phyloP scores from a whole-genome alignment of 208 protist genomes.

The Leishmania gerbilli region DNA sequence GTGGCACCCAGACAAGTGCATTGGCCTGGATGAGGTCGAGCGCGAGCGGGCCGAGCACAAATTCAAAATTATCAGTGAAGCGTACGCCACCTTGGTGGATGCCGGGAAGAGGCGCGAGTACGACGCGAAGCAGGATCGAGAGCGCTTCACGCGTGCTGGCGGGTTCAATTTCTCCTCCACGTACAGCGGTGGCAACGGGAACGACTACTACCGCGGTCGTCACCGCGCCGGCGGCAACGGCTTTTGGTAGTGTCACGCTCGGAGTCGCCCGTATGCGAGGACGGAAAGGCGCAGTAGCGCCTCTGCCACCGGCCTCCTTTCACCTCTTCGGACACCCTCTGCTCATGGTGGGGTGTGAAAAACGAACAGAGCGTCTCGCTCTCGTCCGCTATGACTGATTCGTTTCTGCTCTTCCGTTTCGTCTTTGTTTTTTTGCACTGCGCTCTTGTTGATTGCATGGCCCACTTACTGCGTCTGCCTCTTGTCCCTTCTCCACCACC shows the following conservation, averaged over 20 bases:
- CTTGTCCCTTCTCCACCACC: neutral
- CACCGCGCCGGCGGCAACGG: conserved; percentile 46
- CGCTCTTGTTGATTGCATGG: neutral
- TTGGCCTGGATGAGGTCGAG: conserved; percentile 63
- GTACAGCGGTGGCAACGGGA: conserved; percentile 38
- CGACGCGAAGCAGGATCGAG: conserved; percentile 73
- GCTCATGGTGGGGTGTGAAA: neutral
- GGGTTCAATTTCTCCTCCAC: conserved; percentile 45
- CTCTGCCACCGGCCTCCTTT: neutral
- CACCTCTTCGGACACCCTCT: neutral
- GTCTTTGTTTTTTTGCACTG: neutral
- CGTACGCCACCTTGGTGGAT: conserved; percentile 80
- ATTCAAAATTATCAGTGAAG: conserved; percentile 91
- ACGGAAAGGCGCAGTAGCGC: neutral
- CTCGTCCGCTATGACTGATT: neutral
- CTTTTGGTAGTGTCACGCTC: conserved; percentile 51
- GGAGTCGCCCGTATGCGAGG: neutral
- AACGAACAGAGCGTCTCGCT: neutral
- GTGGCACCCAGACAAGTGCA: conserved; percentile 93
- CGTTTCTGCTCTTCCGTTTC: neutral
- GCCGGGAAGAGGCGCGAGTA: conserved; percentile 78
- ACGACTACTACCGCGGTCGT: conserved; percentile 62
- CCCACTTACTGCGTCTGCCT: neutral
- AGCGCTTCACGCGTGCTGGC: conserved; percentile 46
- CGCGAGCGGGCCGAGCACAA: conserved; percentile 82